Conservation (phyloP, 2,329 filamentous ascomycete species). For the Fusarium dlaminii region DNA sequence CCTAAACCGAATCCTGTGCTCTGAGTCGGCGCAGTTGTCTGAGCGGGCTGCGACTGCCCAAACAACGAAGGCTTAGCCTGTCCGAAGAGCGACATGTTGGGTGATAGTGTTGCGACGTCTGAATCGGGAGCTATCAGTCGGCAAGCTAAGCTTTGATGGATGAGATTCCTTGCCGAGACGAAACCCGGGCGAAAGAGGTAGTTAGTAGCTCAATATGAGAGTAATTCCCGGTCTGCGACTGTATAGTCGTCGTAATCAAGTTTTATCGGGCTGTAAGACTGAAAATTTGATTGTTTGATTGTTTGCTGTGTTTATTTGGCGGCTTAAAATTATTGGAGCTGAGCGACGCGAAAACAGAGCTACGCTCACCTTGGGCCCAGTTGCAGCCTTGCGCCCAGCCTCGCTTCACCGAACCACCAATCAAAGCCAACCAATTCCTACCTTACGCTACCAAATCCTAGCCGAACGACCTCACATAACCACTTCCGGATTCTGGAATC, state of each 20-base stretch:
- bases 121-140: slow-evolving; percentile 14
- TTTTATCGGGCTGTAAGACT: slow-evolving; percentile 23
- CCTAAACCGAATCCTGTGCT: slow-evolving; percentile 25
- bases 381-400: slow-evolving; percentile 41
- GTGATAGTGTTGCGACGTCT: slow-evolving; percentile 34
- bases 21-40: slow-evolving; percentile 45
- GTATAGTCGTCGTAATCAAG: background rate
- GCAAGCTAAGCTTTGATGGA: slow-evolving; percentile 28
- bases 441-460: slow-evolving; percentile 51
- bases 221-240: background rate
- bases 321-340: slow-evolving; percentile 43
- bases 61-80: slow-evolving; percentile 52
- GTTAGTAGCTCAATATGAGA: background rate
- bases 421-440: slow-evolving; percentile 52
- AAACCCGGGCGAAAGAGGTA: background rate
- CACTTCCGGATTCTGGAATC: slow-evolving; percentile 42
- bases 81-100: slow-evolving; percentile 53
- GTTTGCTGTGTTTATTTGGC: slow-evolving; percentile 38
- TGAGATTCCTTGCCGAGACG: slow-evolving; percentile 16
- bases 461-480: slow-evolving; percentile 43
- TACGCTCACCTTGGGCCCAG: slow-evolving; percentile 13
- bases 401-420: slow-evolving; percentile 48
- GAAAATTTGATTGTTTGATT: slow-evolving; percentile 16
- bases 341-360: slow-evolving; percentile 44
- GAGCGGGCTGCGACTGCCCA: slow-evolving; percentile 50